A percentile compares a stretch with the other conserved stretches of the same genome.
Conservation (phyloP, 441 rosid genomes). For the Gossypium aridum region DNA sequence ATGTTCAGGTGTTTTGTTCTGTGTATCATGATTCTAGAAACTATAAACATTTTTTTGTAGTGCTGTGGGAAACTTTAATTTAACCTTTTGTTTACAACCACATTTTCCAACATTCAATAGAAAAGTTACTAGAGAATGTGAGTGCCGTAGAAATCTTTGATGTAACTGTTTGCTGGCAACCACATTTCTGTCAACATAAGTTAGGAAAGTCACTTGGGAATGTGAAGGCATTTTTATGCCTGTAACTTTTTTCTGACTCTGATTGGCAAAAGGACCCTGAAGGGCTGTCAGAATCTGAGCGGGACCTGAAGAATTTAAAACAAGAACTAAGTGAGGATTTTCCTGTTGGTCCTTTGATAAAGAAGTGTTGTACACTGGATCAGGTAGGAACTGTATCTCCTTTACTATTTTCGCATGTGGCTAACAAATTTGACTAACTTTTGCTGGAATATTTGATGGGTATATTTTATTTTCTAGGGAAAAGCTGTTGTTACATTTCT, state of each 20-base stretch:
- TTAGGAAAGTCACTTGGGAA: neutral
- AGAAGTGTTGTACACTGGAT: constrained; percentile 89
- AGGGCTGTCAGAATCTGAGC: constrained; percentile 83
- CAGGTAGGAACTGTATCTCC: constrained; percentile 50
- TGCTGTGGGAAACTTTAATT: neutral
- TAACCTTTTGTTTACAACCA: neutral
- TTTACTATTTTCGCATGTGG: constrained; percentile 4
- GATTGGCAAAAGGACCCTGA: constrained; percentile 55
- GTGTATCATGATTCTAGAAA: neutral
- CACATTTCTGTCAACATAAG: neutral
- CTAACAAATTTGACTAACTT: neutral
- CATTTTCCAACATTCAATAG: neutral
- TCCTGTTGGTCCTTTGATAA: constrained; percentile 89
- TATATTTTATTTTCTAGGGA: constrained; percentile 44
- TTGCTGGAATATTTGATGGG: neutral
- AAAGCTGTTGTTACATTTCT: constrained; percentile 88
- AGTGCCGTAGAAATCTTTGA: neutral
- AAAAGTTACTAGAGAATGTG: neutral
- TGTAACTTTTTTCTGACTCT: constrained; percentile 12
- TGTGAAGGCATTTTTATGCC: neutral
- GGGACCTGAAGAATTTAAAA: constrained; percentile 71
- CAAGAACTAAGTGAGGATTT: constrained; percentile 76
- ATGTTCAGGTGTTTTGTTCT: neutral
- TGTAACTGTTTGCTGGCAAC: neutral
- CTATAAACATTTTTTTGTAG: neutral